Conservation (phyloP, 169 alveolate species). For the Eimeria acervulina region DNA sequence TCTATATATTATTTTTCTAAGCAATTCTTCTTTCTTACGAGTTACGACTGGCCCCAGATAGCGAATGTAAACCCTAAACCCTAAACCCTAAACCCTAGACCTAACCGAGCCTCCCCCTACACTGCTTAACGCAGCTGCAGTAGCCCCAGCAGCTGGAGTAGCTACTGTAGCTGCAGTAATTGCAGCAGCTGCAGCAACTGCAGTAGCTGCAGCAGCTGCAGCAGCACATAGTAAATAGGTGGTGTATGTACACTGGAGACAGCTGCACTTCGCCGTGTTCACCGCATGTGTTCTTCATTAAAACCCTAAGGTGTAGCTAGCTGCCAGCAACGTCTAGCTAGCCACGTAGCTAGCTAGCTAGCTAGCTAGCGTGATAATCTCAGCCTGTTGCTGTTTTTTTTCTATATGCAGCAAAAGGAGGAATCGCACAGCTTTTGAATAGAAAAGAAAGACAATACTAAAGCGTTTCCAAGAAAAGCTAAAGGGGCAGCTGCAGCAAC, state of each 20-base stretch:
- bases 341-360: background rate
- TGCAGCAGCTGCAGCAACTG: background rate
- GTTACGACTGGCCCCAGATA: background rate
- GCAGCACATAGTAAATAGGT: background rate
- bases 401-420: background rate
- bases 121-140: background rate
- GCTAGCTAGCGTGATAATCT: background rate
- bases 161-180: background rate
- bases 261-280: no score
- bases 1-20: background rate
- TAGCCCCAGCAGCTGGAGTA: background rate
- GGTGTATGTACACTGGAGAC: background rate
- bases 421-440: no score
- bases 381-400: background rate
- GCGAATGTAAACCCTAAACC: conserved; percentile 24
- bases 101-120: background rate
- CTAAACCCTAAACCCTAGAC: conserved; percentile 16
- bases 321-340: background rate
- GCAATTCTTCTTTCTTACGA: background rate
- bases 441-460: background rate
- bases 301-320: background rate
- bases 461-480: background rate
- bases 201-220: no score
- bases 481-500: background rate
- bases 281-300: no score